phyloP scores from a whole-genome alignment of 2,329 filamentous ascomycete genomes.

The Talaromyces amestolkiae region DNA sequence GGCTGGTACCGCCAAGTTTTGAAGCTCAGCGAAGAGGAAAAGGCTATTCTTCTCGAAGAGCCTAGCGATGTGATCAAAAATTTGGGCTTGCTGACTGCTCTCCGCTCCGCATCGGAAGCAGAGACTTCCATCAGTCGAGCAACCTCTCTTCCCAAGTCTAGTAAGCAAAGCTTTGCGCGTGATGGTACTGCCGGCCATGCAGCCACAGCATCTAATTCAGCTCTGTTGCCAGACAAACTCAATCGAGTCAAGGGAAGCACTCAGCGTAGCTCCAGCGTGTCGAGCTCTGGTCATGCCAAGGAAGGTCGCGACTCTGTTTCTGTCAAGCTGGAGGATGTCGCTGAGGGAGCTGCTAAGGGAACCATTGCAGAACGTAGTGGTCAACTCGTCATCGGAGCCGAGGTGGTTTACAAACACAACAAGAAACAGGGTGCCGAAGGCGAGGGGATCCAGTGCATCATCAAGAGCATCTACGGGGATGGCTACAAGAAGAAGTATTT shows the following conservation, averaged over 20 bases:
- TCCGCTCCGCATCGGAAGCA: constrained; percentile 49
- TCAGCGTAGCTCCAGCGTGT: constrained; percentile 44
- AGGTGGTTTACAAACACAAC: constrained; percentile 52
- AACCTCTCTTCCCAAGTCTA: constrained; percentile 41
- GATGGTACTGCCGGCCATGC: constrained; percentile 47
- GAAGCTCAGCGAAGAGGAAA: constrained; percentile 50
- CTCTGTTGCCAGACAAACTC: constrained; percentile 39
- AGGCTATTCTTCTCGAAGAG: constrained; percentile 48
- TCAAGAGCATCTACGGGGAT: constrained; percentile 71
- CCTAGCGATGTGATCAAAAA: constrained; percentile 53
- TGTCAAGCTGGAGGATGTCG: constrained; percentile 46
- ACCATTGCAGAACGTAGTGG: constrained; percentile 46
- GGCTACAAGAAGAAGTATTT: constrained; percentile 62
- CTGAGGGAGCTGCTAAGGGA: constrained; percentile 42
- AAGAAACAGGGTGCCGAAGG: constrained; percentile 53
- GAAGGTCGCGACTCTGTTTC: constrained; percentile 34
- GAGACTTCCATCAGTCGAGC: constrained; percentile 42
- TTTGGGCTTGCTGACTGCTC: constrained; percentile 47
- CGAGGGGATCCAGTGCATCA: constrained; percentile 69
- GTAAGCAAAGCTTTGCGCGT: constrained; percentile 47
- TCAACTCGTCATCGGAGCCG: constrained; percentile 45
- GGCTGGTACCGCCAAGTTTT: constrained; percentile 46
- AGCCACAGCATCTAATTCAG: constrained; percentile 41
- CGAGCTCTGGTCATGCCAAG: constrained; percentile 41
- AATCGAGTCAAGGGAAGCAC: constrained; percentile 43